These are phyloP conservation scores for Epichloe baconii DNA, from an alignment of 2,329 filamentous ascomycete species.

Conservation along the genomic window DNA sequence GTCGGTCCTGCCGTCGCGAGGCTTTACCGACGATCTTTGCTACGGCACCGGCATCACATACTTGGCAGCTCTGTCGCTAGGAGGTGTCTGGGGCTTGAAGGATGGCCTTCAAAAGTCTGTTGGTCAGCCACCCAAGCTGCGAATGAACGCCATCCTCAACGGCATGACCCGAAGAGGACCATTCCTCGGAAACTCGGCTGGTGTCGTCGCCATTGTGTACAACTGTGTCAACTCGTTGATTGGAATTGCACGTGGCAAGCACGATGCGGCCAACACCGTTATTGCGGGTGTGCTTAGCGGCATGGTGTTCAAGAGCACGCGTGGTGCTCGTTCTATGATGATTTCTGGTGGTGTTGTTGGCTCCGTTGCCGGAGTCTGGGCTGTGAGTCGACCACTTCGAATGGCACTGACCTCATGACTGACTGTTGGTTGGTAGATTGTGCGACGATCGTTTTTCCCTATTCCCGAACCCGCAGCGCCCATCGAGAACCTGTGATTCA, in stretches of 20 bases:
- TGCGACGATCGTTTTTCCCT: constrained; percentile 30
- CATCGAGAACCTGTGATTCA: constrained; percentile 17
- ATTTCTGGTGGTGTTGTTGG: constrained; percentile 88
- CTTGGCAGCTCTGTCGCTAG: constrained; percentile 69
- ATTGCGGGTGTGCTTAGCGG: constrained; percentile 76
- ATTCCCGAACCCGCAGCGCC: constrained; percentile 18
- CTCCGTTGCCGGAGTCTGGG: constrained; percentile 74
- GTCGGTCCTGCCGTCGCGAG: constrained; percentile 83
- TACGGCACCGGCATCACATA: constrained; percentile 96
- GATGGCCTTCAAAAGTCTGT: constrained; percentile 77
- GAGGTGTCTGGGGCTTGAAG: constrained; percentile 83
- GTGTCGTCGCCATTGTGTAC: constrained; percentile 91
- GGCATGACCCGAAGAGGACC: constrained; percentile 85
- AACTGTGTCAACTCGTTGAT: constrained; percentile 83
- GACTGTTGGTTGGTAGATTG: constrained; percentile 15
- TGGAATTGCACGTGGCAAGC: constrained; percentile 67
- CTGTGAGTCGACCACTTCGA: constrained; percentile 47
- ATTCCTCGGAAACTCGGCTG: constrained; percentile 91
- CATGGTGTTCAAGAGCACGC: constrained; percentile 92
- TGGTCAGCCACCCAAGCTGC: constrained; percentile 70
- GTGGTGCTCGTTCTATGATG: constrained; percentile 81
- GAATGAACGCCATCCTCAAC: constrained; percentile 89
- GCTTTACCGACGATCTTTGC: constrained; percentile 96
- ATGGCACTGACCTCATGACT: constrained; percentile 4
- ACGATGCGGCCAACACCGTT: constrained; percentile 83